Evolutionary conservation across 441 rosid species (phyloP), one percentile per base, ranked within the genome.

Genomic region (Kokia cookei): DNA sequence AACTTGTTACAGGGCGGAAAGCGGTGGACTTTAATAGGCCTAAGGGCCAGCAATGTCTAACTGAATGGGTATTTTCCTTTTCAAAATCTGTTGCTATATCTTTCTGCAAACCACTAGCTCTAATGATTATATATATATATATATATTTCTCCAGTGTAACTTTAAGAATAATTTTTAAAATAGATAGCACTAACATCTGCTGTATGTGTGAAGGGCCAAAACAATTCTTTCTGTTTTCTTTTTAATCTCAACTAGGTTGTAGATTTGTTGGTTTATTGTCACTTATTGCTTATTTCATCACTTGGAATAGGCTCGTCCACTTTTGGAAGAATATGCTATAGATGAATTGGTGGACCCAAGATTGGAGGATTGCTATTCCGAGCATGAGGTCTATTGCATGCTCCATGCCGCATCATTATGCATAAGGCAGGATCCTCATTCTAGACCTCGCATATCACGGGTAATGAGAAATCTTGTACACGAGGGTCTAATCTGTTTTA

Each of bases 371-470:
- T 43, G 65, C 73, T 93, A 84, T 75, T 83, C 88, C 2, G 97
- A 91, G 76, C 85, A 81, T 51, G 98, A 96, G 83, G 91, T 93
- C 70, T 79, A 80, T 77, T 87, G 94, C 79, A 93, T 96, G 99
- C 90, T 96, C 79, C 91, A 90, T 10, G 97, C 97, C 63, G 98
- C 98, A 67, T 92, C 97, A 0, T 80, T 91, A 62, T 96, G 99
- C 86, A 89, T 92, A 73, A 84, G 94, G 24, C 86, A 97, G 72
- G 97, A 96, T 80, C 99, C 99, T 61, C 87, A 76, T 58, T 84
- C 86, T 65, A 89, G 99, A 87, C 97, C 99, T 70, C 98, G 99
- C 10, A 90, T 96, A 93, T 92, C 98, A 77, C 97, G 93, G 97
- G 99, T 93, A 77, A 60, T 13, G 55, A 60, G 27, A 71, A 75